Evolutionary conservation across 129 eudicot genomes (phyloP), one percentile per base, ranked within the genome.

Genomic region (Apium graveolens): DNA sequence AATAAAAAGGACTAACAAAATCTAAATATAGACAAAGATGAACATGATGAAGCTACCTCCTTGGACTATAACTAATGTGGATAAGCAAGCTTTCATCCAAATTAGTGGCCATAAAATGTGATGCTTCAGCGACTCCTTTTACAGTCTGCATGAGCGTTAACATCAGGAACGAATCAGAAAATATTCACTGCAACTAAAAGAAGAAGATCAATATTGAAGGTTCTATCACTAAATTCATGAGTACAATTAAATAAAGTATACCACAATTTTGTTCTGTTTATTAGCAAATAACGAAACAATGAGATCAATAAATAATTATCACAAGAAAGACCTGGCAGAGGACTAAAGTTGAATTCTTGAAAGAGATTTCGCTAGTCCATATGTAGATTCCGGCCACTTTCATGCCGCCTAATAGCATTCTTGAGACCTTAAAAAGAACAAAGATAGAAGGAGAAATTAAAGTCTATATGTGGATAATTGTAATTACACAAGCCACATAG

Each of bases 341-440:
- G 16, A 81, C 79, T 68, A 91, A 74, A 31, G 97, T 90, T 4
- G 98, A 91, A 80, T 86, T 91, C 88, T 95, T 91, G 89, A 90
- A 91, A 77, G 89, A 78, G 80, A 75, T 87, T 75, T 95, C 97
- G 66, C 75, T 86, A 79, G 84, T 83, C 96, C 94, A 95, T 66
- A 91, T 80, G 82, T 95, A 95, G 81, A 95, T 87, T 76, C 98
- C 98, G 78, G 91, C 84, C 76, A 95, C 98, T 83, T 90, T 90
- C 83, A 91, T 83, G 77, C 98, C 98, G 77, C 97, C 98, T 80
- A 91, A 81, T 18, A 95, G 84, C 98, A 95, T 90, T 84, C 94
- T 87, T 12, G 97, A 91, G 76, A 95, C 98, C 98, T 95, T 12
- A 42, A 44, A n/a, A n/a, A n/a, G n/a, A n/a, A n/a, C n/a, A n/a